These are phyloP conservation scores for Oenanthe javanica DNA, from an alignment of 140 eudicot genomes.

Conservation along the genomic window DNA sequence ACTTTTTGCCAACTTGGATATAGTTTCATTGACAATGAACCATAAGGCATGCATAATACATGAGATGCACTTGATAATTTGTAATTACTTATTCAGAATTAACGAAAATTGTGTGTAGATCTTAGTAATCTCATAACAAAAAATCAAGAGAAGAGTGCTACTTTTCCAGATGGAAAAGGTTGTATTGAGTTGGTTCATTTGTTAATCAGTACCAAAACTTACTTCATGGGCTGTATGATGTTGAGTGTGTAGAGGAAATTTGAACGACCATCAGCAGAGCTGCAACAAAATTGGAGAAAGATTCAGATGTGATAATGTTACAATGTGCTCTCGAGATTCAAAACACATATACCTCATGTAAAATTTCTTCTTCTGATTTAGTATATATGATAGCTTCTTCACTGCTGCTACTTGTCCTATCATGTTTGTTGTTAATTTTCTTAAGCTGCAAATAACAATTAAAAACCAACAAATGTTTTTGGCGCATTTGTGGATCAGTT, in stretches of 20 bases:
- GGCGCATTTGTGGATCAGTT: not conserved
- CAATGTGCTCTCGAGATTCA: not conserved
- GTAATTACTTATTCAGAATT: not conserved
- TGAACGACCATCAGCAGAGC: conserved; percentile 85
- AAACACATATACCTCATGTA: conserved; percentile 45
- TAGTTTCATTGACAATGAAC: not conserved
- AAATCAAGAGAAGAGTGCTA: not conserved
- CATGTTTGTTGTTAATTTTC: conserved; percentile 35
- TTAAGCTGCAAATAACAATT: conserved; percentile 37
- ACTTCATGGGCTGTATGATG: conserved; percentile 68
- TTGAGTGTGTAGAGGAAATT: conserved; percentile 55
- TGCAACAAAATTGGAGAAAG: conserved; percentile 27
- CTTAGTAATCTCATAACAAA: not conserved
- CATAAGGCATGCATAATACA: not conserved
- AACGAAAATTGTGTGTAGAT: not conserved
- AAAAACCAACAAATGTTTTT: not conserved
- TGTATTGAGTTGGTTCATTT: not conserved
- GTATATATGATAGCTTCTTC: conserved; percentile 58
- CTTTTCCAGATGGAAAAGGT: not conserved
- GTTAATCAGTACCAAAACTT: conserved; percentile 23
- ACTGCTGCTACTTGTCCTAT: conserved; percentile 23
- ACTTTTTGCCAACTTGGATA: not conserved
- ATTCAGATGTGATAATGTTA: conserved; percentile 9
- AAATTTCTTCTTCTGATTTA: conserved; percentile 86
- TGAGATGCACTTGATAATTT: not conserved